These are phyloP conservation scores for Schizochytrium sp. DNA, from an alignment of 108 stramenopile species.

Conservation along the genomic window DNA sequence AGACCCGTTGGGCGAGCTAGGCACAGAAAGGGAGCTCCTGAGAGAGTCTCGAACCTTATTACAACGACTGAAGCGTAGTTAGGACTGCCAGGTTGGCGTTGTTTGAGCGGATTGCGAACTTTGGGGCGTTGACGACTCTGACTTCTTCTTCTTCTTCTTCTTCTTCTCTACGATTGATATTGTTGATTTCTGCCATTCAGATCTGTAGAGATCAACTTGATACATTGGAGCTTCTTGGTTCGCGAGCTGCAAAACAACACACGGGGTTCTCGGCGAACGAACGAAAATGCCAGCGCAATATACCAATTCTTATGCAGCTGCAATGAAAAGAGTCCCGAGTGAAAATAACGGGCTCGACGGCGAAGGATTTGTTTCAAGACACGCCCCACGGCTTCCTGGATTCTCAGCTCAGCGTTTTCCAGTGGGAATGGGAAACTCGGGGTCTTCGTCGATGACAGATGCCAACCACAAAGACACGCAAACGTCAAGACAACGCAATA, in stretches of 20 bases:
- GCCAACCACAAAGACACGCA: not conserved
- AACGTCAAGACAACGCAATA: not conserved
- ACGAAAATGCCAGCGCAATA: not conserved
- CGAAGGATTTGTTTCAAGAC: not conserved
- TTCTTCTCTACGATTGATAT: too few species aligned
- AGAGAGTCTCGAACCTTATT: too few species aligned
- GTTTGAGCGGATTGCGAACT: too few species aligned
- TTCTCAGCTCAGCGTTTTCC: not conserved
- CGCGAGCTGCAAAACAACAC: not conserved
- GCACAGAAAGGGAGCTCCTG: too few species aligned
- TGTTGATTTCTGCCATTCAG: too few species aligned
- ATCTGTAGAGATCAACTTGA: too few species aligned
- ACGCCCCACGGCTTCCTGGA: not conserved
- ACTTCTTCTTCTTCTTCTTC: too few species aligned
- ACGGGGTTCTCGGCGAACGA: not conserved
- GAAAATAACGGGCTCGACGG: not conserved
- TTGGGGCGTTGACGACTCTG: too few species aligned
- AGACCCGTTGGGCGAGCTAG: too few species aligned
- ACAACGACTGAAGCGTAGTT: too few species aligned
- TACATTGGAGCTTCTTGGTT: too few species aligned
- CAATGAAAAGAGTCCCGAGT: constrained; percentile 6
- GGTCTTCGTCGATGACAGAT: not conserved
- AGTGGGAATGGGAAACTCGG: not conserved
- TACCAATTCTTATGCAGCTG: not conserved
- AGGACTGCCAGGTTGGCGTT: too few species aligned